phyloP scores from a whole-genome alignment of 1,139 yeast genomes.

The Protomyces arabidopsidicola region DNA sequence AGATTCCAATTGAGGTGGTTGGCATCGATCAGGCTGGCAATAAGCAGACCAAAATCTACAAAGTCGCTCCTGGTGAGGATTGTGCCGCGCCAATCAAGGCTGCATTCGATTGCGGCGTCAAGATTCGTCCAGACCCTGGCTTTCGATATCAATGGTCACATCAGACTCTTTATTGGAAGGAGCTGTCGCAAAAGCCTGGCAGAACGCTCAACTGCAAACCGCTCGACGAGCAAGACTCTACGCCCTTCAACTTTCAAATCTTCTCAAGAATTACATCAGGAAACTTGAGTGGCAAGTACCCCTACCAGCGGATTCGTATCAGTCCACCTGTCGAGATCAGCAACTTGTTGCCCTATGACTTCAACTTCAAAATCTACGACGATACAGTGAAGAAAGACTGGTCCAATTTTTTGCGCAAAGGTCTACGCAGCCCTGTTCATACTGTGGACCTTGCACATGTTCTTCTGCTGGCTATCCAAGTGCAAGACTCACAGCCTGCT shows the following conservation, averaged over 20 bases:
- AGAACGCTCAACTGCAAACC: conserved; percentile 59
- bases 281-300: conserved; percentile 50
- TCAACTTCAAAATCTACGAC: conserved; percentile 71
- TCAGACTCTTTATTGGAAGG: conserved; percentile 60
- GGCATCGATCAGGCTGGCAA: conserved; percentile 39
- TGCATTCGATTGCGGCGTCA: conserved; percentile 57
- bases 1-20: conserved; percentile 52
- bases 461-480: conserved; percentile 66
- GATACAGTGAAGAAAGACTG: conserved; percentile 69
- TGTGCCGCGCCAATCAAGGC: conserved; percentile 68
- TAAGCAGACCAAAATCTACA: conserved; percentile 30
- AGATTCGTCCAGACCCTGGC: conserved; percentile 57
- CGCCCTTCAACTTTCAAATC: conserved; percentile 65
- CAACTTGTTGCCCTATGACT: conserved; percentile 77
- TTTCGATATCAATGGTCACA: conserved; percentile 64
- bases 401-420: conserved; percentile 58
- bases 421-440: conserved; percentile 68
- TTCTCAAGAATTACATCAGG: conserved; percentile 59
- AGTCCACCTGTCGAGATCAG: conserved; percentile 86
- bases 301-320: conserved; percentile 71
- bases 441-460: conserved; percentile 71
- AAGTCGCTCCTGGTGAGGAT: conserved; percentile 49
- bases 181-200: conserved; percentile 47
- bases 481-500: conserved; percentile 50
- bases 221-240: conserved; percentile 38